These are phyloP conservation scores for Hypoxylon rickii DNA, from an alignment of 495 filamentous ascomycete species.

Conservation along the genomic window DNA sequence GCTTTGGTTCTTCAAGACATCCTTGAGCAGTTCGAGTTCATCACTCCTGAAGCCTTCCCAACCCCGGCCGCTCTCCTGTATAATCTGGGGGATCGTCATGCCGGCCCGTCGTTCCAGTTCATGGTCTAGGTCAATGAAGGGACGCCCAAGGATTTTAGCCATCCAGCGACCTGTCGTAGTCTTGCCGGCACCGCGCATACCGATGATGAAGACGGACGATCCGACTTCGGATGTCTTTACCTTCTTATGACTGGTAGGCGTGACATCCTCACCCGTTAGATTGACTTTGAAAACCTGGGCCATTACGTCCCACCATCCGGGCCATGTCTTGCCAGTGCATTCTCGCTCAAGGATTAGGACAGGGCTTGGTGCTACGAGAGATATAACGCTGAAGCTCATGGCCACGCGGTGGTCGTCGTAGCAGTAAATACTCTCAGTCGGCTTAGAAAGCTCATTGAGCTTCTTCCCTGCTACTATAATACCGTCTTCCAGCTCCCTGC, in stretches of 20 bases:
- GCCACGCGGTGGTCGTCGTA: slow-evolving; percentile 98
- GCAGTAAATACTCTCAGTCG: slow-evolving; percentile 76
- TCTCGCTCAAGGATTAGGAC: slow-evolving; percentile 85
- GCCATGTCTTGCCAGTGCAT: slow-evolving; percentile 99
- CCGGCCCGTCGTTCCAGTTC: slow-evolving; percentile 76
- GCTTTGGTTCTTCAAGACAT: slow-evolving; percentile 72
- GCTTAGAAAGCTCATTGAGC: slow-evolving; percentile 61
- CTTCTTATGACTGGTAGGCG: slow-evolving; percentile 38
- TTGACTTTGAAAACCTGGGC: slow-evolving; percentile 73
- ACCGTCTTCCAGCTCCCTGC: slow-evolving; percentile 87
- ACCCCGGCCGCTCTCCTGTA: slow-evolving; percentile 64
- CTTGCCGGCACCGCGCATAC: slow-evolving; percentile 97
- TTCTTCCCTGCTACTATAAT: slow-evolving; percentile 81
- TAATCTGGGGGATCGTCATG: slow-evolving; percentile 82
- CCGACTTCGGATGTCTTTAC: slow-evolving; percentile 44
- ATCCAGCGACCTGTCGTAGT: slow-evolving; percentile 90
- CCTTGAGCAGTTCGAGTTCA: slow-evolving; percentile 75
- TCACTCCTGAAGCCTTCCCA: slow-evolving; percentile 89
- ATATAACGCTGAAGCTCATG: slow-evolving; percentile 96
- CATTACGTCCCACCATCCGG: slow-evolving; percentile 95
- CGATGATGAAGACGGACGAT: slow-evolving; percentile 87
- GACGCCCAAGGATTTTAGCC: slow-evolving; percentile 69
- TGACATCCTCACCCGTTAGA: slow-evolving; percentile 71
- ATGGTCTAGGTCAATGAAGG: slow-evolving; percentile 84
- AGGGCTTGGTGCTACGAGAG: slow-evolving; percentile 71